A percentile compares a stretch with the other conserved stretches of the same genome.
Conservation (phyloP, 306 rosid genomes). For the Vigna hirtella region DNA sequence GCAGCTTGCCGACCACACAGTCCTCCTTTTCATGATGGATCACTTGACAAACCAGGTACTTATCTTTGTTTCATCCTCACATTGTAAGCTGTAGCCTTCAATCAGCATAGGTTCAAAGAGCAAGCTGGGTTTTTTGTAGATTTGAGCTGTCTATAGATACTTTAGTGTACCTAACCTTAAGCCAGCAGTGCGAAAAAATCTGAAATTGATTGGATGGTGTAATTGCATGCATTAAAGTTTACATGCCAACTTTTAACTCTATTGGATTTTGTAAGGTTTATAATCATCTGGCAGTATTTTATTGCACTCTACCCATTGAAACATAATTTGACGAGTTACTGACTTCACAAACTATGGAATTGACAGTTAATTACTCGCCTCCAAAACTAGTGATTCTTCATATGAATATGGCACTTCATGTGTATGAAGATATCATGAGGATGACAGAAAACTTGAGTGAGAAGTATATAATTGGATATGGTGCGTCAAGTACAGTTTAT, state of each 20-base stretch:
- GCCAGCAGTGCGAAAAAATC: background rate
- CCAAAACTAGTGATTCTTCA: slow-evolving; percentile 91
- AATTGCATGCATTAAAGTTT: background rate
- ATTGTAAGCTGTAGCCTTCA: slow-evolving; percentile 17
- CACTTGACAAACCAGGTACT: slow-evolving; percentile 91
- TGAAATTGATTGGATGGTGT: background rate
- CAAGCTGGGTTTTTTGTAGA: background rate
- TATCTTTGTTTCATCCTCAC: background rate
- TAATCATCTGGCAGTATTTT: slow-evolving; percentile 1
- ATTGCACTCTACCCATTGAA: slow-evolving; percentile 1
- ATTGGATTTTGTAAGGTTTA: background rate
- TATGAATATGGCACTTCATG: slow-evolving; percentile 98
- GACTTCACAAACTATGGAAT: slow-evolving; percentile 40
- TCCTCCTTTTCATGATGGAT: slow-evolving; percentile 80
- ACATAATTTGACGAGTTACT: slow-evolving; percentile 37
- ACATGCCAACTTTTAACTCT: background rate
- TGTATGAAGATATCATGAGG: slow-evolving; percentile 93
- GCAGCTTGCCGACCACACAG: slow-evolving; percentile 86
- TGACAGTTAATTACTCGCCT: slow-evolving; percentile 68
- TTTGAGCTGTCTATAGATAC: background rate
- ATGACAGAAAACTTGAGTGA: slow-evolving; percentile 93
- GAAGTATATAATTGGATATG: slow-evolving; percentile 88
- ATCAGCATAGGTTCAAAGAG: background rate
- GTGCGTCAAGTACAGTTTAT: slow-evolving; percentile 96
- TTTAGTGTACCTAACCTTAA: background rate